phyloP scores from a whole-genome alignment of 2,329 filamentous ascomycete genomes.

The Paracorniculantispora psalliotae region DNA sequence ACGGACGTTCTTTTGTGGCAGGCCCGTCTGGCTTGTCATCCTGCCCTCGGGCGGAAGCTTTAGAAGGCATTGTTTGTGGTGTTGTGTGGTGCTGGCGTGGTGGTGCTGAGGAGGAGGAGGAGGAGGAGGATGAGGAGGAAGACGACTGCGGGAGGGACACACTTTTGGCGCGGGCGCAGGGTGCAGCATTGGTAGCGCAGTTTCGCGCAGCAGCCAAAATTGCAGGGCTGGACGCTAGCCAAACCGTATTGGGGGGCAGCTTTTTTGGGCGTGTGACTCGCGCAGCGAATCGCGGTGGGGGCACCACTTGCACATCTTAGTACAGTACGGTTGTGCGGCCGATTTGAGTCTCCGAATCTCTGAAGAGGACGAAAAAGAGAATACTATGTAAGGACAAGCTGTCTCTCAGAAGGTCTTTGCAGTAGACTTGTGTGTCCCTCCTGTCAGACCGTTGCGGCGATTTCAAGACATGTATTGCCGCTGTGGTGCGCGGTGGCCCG shows the following conservation, averaged over 20 bases:
- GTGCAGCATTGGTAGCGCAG: background rate
- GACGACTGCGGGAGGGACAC: background rate
- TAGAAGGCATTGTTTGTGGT: conserved; percentile 38
- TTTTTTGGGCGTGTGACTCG: background rate
- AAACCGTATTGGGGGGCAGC: background rate
- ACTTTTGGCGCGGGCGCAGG: background rate
- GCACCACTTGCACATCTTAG: too few relatives aligned
- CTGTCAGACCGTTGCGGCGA: too few relatives aligned
- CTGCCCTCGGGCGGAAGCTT: conserved; percentile 42
- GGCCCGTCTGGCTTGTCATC: conserved; percentile 40
- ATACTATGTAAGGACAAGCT: too few relatives aligned
- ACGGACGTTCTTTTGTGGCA: conserved; percentile 41
- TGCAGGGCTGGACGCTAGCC: background rate
- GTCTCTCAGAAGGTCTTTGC: too few relatives aligned
- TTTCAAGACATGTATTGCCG: too few relatives aligned
- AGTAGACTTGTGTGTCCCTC: too few relatives aligned
- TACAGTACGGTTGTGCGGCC: too few relatives aligned
- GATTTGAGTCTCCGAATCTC: too few relatives aligned
- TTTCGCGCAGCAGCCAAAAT: background rate
- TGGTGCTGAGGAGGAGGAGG: background rate
- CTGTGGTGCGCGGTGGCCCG: too few relatives aligned
- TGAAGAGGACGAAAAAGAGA: too few relatives aligned
- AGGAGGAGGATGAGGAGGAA: background rate
- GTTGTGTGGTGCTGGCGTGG: background rate
- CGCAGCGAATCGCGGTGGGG: background rate